Evolutionary conservation across 371 early-diverging fungal genomes (phyloP), one percentile per base, ranked within the genome.

Genomic region (Mucor sp.): DNA sequence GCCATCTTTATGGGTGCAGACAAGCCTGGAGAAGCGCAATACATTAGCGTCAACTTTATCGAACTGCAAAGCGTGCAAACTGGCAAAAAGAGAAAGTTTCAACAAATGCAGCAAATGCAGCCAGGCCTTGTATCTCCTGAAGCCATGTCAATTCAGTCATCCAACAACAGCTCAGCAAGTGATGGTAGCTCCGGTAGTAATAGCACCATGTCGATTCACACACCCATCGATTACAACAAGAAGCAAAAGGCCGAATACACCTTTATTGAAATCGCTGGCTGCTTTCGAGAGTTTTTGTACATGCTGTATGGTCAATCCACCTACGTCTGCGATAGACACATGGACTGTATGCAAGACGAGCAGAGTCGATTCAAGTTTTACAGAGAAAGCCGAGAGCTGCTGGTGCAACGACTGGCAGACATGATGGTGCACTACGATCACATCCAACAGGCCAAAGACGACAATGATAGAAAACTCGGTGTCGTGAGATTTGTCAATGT

Each of bases 261-360:
- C 6, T 64, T 17, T 65, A 37, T 35, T 43, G 67, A 67, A 39
- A 43, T 67, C n/a, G 19, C 9, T 4, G 63, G 63, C 28, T 17
- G 33, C 28, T 70, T 70, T 53, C 56, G 58, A 23, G 58, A 70
- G 6, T 70, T 50, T 19, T 66, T 62, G 25, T 70, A 58, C 30
- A 57, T 65, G 62, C n/a, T 70, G 15, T 66, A 58, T 50, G 70
- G 70, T 9, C 37, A 65, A 27, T 56, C 55, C 1, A 21, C 60
- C 17, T 60, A 27, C 21, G 32, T 43, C 4, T 63, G 63, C 56
- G 25, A 39, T 14, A 25, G 15, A 25, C 25, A 14, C 55, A 25
- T 14, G 25, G 28, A 28, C 14, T 19, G 28, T 17, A 12, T 14
- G 12, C 47, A 44, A n/a, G 43, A 60, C 4, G 60, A 60, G 23